Percentiles rank a stretch among this genome's conserved stretches.
Conservation (phyloP, 2,329 filamentous ascomycete genomes). For the Malbranchea cinnamomea region DNA sequence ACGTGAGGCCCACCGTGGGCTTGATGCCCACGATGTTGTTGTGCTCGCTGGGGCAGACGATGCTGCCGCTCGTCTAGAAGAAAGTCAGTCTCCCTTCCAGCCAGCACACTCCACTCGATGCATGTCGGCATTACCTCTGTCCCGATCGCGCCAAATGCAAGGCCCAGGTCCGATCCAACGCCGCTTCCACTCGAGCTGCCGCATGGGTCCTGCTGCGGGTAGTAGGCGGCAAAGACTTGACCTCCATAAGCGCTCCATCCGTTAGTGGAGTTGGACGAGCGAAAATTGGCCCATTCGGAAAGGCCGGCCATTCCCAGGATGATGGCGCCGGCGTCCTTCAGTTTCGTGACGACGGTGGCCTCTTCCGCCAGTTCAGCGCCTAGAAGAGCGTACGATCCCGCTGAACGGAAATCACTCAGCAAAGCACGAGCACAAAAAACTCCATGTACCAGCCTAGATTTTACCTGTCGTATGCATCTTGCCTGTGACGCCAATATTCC, state of each 20-base stretch:
- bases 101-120: background rate
- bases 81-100: background rate
- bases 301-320: constrained; percentile 53
- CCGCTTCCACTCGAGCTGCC: constrained; percentile 49
- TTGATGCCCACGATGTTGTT: constrained; percentile 55
- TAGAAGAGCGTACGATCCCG: constrained; percentile 48
- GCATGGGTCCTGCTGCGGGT: constrained; percentile 44
- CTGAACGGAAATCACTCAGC: constrained; percentile 11
- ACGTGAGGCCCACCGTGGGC: constrained; percentile 51
- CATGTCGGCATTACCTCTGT: constrained; percentile 31
- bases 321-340: constrained; percentile 46
- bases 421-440: background rate
- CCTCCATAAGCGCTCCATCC: constrained; percentile 53
- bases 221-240: constrained; percentile 47
- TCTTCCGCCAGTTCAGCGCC: constrained; percentile 44
- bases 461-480: constrained; percentile 47
- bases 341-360: constrained; percentile 43
- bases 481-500: constrained; percentile 51
- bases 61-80: constrained; percentile 42
- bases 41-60: constrained; percentile 38
- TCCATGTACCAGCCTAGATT: constrained; percentile 37
- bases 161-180: constrained; percentile 43
- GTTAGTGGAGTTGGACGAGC: constrained; percentile 39
- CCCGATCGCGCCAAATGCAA: constrained; percentile 44
- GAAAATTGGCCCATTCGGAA: constrained; percentile 50